Conservation (phyloP, 202 grass and related monocot genomes). For the Zizania palustris region DNA sequence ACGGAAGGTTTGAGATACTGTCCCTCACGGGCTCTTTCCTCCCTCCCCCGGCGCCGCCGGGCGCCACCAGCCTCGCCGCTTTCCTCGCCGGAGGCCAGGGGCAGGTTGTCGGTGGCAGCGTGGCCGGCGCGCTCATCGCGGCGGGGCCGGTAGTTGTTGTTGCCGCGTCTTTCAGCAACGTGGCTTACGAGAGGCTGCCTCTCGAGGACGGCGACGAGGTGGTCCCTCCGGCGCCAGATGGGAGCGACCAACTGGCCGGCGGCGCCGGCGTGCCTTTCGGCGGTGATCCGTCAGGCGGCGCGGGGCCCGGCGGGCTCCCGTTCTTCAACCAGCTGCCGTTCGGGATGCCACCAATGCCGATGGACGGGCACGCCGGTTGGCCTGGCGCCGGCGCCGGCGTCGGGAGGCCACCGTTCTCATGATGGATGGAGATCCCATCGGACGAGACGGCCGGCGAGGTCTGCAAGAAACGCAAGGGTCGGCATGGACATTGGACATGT, state of each 20-base stretch:
- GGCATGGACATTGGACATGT: constrained; percentile 41
- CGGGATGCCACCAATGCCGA: constrained; percentile 74
- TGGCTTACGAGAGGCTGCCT: constrained; percentile 92
- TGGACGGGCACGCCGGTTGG: constrained; percentile 62
- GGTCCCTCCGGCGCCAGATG: constrained; percentile 39
- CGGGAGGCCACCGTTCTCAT: constrained; percentile 54
- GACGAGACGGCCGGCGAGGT: not conserved
- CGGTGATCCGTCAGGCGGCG: constrained; percentile 34
- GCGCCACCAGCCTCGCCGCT: constrained; percentile 92
- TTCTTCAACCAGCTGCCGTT: constrained; percentile 72
- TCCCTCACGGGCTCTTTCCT: constrained; percentile 95
- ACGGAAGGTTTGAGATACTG: constrained; percentile 92
- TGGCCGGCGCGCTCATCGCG: constrained; percentile 76
- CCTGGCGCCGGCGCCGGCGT: constrained; percentile 17
- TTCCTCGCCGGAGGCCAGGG: constrained; percentile 75
- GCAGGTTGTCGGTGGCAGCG: constrained; percentile 85
- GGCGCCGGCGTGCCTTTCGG: constrained; percentile 42
- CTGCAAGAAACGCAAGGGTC: not conserved
- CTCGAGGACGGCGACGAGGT: constrained; percentile 80
- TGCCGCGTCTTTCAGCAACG: constrained; percentile 95
- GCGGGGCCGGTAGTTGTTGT: constrained; percentile 85
- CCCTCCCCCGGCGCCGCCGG: constrained; percentile 83
- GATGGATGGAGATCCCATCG: constrained; percentile 10
- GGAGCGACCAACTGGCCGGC: constrained; percentile 36
- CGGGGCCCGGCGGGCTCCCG: constrained; percentile 47